A percentile compares a stretch with the other conserved stretches of the same genome.
These are phyloP conservation scores for Solanum medicagineum DNA, from an alignment of 257 asterid genomes.

Conservation along the genomic window DNA sequence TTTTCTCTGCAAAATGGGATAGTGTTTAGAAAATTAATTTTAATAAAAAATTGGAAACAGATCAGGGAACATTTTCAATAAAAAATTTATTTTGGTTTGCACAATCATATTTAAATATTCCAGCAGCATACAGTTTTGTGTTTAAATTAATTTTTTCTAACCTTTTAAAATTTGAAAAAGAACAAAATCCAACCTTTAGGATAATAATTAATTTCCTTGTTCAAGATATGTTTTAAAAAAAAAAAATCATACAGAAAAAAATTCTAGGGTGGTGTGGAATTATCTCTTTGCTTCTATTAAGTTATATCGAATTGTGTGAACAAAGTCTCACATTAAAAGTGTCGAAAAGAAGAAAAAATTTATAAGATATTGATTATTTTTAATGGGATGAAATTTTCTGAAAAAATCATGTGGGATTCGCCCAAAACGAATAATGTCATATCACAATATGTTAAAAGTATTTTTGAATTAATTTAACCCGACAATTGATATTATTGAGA, in stretches of 20 bases:
- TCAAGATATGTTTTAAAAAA: not conserved
- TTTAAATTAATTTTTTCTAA: not conserved
- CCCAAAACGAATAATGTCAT: not conserved
- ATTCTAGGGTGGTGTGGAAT: not conserved
- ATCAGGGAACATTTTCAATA: not conserved
- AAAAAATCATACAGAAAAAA: not conserved
- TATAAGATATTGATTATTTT: not conserved
- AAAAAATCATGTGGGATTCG: not conserved
- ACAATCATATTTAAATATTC: not conserved
- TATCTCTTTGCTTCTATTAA: not conserved
- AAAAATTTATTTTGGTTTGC: not conserved
- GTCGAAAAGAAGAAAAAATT: accelerated
- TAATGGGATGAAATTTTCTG: not conserved
- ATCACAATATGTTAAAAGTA: not conserved
- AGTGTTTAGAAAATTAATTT: not conserved
- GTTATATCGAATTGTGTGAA: not conserved
- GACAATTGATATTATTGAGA: not conserved
- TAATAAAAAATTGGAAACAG: not conserved
- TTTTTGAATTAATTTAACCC: not conserved
- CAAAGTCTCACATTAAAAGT: not conserved
- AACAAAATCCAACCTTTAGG: not conserved
- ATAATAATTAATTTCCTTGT: not conserved
- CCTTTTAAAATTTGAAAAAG: not conserved
- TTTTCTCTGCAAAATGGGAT: not conserved
- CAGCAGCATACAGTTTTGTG: not conserved